Evolutionary conservation across 768 basidiomycete species (phyloP).

Genomic region (Rhodotorula paludigena): DNA sequence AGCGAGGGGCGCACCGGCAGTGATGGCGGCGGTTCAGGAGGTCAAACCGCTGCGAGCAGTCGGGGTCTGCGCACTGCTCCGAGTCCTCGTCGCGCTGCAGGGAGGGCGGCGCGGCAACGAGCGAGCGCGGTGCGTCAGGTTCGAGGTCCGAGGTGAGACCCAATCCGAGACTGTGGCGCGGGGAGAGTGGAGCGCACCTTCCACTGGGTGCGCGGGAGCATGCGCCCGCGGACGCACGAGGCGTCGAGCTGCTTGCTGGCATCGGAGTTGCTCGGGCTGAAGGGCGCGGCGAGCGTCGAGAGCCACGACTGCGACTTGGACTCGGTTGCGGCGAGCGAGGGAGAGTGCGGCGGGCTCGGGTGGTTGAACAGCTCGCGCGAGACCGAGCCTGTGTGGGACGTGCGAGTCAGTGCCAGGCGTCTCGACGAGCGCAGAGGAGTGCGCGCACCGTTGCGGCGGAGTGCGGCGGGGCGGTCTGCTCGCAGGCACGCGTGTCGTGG

Average conservation of each 20-base stretch:
- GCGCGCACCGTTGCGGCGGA: constrained; percentile 18
- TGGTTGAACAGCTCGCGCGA: not conserved
- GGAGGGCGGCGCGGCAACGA: no score
- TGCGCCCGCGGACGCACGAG: constrained; percentile 12
- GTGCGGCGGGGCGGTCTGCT: constrained; percentile 29
- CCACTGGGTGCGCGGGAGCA: constrained; percentile 28
- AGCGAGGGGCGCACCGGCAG: constrained; percentile 19
- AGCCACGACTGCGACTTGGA: constrained; percentile 24
- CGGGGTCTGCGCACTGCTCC: constrained; percentile 26
- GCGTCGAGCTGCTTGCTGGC: constrained; percentile 13
- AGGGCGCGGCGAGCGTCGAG: constrained; percentile 15
- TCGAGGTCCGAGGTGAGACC: not conserved
- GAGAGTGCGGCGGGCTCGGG: constrained; percentile 19
- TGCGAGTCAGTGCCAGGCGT: not conserved
- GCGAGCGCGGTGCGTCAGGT: no score
- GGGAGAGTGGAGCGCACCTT: constrained; percentile 14
- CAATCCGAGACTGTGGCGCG: not conserved
- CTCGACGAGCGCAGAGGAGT: fast-evolving
- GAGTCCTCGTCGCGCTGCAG: constrained; percentile 25
- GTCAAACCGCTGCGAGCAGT: constrained; percentile 33
- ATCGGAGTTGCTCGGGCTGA: constrained; percentile 4
- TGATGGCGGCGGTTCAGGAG: constrained; percentile 35
- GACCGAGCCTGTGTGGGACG: not conserved
- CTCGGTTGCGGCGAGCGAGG: constrained; percentile 17
- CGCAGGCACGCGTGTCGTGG: not conserved